These are phyloP conservation scores for Spizellomyces punctatus DNA, from an alignment of 192 early-diverging fungal species.

Conservation along the genomic window DNA sequence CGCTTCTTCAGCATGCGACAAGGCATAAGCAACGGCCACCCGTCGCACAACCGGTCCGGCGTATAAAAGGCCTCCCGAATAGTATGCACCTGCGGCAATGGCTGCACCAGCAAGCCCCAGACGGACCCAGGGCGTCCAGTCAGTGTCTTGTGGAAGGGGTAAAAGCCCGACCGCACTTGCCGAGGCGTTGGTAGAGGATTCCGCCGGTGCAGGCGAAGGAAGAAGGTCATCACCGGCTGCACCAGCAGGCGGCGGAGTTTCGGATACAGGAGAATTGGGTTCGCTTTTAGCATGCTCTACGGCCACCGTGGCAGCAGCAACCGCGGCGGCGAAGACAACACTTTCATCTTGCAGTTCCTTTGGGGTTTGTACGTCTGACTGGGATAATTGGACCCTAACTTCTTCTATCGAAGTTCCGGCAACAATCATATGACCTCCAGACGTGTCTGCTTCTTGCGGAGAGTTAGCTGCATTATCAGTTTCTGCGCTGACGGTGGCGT, in stretches of 20 bases:
- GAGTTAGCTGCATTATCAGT: background rate
- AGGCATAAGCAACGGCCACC: conserved; percentile 45
- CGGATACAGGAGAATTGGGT: background rate
- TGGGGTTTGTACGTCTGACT: background rate
- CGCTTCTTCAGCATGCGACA: conserved; percentile 44
- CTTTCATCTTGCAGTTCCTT: conserved; percentile 21
- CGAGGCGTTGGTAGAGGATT: conserved; percentile 7
- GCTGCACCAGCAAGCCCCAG: conserved; percentile 46
- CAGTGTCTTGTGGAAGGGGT: conserved; percentile 18
- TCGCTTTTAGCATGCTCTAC: conserved; percentile 3
- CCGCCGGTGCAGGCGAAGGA: background rate
- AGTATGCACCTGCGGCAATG: conserved; percentile 42
- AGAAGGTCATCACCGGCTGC: background rate
- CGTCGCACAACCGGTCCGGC: conserved; percentile 40
- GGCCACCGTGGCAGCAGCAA: conserved; percentile 19
- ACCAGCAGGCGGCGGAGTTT: background rate
- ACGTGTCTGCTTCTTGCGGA: too few relatives aligned
- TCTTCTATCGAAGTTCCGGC: background rate
- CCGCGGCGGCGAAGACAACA: conserved; percentile 27
- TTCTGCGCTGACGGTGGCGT: background rate
- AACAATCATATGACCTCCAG: background rate
- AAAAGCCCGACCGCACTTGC: conserved; percentile 8
- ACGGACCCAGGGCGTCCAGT: conserved; percentile 29
- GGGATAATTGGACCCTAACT: background rate
- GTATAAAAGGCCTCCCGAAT: conserved; percentile 33